Conservation (phyloP, 2,329 filamentous ascomycete species). For the Teratosphaeria epicoccoides region DNA sequence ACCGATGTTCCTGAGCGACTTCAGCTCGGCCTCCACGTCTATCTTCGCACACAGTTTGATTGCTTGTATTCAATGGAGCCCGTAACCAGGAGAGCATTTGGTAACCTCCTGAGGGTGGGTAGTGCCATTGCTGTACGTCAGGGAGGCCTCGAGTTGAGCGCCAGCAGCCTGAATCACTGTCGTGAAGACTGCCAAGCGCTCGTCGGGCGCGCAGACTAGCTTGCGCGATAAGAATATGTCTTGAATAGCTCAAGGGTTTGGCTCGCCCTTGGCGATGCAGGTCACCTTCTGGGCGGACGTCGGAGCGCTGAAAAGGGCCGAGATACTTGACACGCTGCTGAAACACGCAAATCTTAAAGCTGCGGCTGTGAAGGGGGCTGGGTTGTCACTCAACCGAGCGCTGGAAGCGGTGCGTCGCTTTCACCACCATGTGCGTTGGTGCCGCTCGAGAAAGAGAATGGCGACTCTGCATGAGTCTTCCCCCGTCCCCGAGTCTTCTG, state of each 20-base stretch:
- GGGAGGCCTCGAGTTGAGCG: too few relatives aligned
- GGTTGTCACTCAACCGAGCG: not conserved
- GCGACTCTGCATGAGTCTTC: too few relatives aligned
- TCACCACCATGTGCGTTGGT: not conserved
- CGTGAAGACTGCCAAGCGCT: too few relatives aligned
- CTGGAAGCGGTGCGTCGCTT: not conserved
- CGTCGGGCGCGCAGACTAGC: too few relatives aligned
- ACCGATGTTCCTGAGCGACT: not conserved
- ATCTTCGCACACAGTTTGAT: not conserved
- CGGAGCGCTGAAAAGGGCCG: not conserved
- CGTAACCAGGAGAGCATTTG: not conserved
- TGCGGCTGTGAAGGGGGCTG: not conserved
- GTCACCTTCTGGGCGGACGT: not conserved
- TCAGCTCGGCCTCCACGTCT: not conserved
- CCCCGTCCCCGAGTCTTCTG: too few relatives aligned
- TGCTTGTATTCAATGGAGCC: not conserved
- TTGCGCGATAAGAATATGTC: too few relatives aligned
- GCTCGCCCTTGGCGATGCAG: too few relatives aligned
- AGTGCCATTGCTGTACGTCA: too few relatives aligned
- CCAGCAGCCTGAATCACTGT: too few relatives aligned
- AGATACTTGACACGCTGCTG: not conserved
- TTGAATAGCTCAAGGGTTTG: too few relatives aligned
- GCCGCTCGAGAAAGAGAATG: not conserved
- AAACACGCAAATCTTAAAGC: not conserved
- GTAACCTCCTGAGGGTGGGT: not conserved